Percentiles rank a stretch among this genome's conserved stretches.
These are phyloP conservation scores for Blastocystis sp. DNA, from an alignment of 352 stramenopile species.

Conservation along the genomic window DNA sequence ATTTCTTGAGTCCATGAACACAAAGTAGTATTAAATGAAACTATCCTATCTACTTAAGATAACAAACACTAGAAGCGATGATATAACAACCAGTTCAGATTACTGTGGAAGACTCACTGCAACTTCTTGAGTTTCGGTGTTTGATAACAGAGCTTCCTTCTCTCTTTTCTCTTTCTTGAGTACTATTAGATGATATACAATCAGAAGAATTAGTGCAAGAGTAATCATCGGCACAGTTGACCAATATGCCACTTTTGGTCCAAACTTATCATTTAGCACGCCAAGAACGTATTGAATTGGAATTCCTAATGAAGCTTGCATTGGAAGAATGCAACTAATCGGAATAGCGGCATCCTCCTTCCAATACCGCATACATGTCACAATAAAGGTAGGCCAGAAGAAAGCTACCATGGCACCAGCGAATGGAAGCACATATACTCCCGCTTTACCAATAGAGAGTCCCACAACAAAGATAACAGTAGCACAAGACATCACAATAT, in stretches of 20 bases:
- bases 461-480: slow-evolving; percentile 56
- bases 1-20: not conserved
- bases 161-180: slow-evolving; percentile 57
- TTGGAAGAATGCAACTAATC: slow-evolving; percentile 56
- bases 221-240: slow-evolving; percentile 33
- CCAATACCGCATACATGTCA: slow-evolving; percentile 63
- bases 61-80: not conserved
- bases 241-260: slow-evolving; percentile 29
- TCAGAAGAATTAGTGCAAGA: not conserved
- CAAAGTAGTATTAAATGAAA: not conserved
- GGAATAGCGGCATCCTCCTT: slow-evolving; percentile 41
- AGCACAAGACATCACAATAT: slow-evolving; percentile 1
- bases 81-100: not conserved
- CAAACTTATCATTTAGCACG: slow-evolving; percentile 53
- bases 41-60: too few species aligned
- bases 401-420: slow-evolving; percentile 34
- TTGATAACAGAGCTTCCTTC: not conserved
- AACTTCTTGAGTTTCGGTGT: not conserved
- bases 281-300: slow-evolving; percentile 48
- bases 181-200: slow-evolving; percentile 43
- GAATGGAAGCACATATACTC: slow-evolving; percentile 51
- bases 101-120: not conserved
- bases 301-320: slow-evolving; percentile 18
- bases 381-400: slow-evolving; percentile 66
- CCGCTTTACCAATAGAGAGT: slow-evolving; percentile 24